Base-by-base conservation (phyloP, 2,329 filamentous ascomycete species). In the Cordyceps militaris region DNA sequence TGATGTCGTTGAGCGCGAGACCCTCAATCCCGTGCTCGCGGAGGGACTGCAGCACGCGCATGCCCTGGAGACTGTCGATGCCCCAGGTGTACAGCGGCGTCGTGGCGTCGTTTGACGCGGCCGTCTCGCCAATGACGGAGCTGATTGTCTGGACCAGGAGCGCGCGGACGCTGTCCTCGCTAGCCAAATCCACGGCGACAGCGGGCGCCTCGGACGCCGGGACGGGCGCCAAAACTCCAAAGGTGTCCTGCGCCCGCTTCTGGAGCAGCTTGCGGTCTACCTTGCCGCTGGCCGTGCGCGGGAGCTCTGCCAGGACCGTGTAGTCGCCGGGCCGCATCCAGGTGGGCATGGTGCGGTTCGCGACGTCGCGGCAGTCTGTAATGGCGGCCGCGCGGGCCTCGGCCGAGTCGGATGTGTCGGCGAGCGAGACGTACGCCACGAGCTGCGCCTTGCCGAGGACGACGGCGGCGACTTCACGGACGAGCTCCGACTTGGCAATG, bases 381-480 rank as follows among this genome's bases (percentile, higher is more conserved):
- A 52, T 49, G 47, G 43, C 50, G 13, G 32, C 32, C 11, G 47
- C 49, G 21, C 23, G 38, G 21, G 47, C 6, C 38, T 42, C 26
- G 9, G 24, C 13, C n/a, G 38, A 21, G 47, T 46, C 42, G 3
- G 19, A 19, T 3, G 42, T 30, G 10, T 59, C 53, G 5, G 42
- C 51, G 3, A 54, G 53, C 30, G 51, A 49, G n/a, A 59, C 9
- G 40, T 54, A 59, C 3, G 58, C 58, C 2, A 59, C 53, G 11
- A 59, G 58, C 53, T 56, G 51, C 8, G 58, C 51, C 54, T 57
- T 59, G 28, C 52, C 69, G 79, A 84, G 60, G 76, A 81, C 1
- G 78, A 76, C 0, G 70, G 69, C 9, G 68, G 75, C 67, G 60
- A 73, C n/a, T 65, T 63, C 4, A 70, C 71, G 55, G 0, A 53